A percentile compares a stretch with the other conserved stretches of the same genome.
These are phyloP conservation scores for Volutella citrinella DNA, from an alignment of 2,329 filamentous ascomycete species.

Conservation along the genomic window DNA sequence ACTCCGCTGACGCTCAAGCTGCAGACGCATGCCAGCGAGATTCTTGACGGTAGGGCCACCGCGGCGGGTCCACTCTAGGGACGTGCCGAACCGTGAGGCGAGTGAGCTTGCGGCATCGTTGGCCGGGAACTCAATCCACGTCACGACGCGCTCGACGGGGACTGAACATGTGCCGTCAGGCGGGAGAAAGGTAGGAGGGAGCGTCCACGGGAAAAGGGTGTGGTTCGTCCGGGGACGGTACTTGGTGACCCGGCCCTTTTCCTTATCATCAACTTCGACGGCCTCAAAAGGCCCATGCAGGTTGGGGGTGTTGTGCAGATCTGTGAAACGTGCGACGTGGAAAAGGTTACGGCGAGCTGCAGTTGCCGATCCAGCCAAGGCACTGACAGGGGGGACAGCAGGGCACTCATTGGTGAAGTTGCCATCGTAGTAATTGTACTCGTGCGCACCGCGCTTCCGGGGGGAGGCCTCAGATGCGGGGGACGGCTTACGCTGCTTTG, in stretches of 20 bases:
- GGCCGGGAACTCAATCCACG: constrained; percentile 62
- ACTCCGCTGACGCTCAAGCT: constrained; percentile 63
- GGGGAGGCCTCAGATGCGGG: constrained; percentile 5
- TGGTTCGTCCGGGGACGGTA: constrained; percentile 66
- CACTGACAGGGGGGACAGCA: constrained; percentile 52
- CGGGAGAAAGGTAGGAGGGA: constrained; percentile 73
- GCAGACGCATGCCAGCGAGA: constrained; percentile 58
- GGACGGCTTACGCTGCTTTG: constrained; percentile 35
- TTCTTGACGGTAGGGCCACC: constrained; percentile 45
- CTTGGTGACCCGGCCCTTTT: constrained; percentile 38
- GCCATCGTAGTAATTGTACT: constrained; percentile 39
- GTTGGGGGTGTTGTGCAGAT: constrained; percentile 73
- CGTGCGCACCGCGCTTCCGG: constrained; percentile 12
- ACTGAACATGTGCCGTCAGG: constrained; percentile 72
- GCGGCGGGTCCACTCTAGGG: constrained; percentile 33
- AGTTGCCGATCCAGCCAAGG: constrained; percentile 74
- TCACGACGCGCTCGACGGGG: constrained; percentile 67
- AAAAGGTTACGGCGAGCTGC: constrained; percentile 80
- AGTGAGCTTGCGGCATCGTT: constrained; percentile 35
- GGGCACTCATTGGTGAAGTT: constrained; percentile 64
- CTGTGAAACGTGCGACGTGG: constrained; percentile 81
- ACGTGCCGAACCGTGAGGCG: constrained; percentile 30
- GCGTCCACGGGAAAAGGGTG: constrained; percentile 89
- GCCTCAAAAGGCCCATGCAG: constrained; percentile 47
- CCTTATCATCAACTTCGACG: constrained; percentile 41